A percentile compares a stretch with the other conserved stretches of the same genome.
Evolutionary conservation across 2,329 filamentous ascomycete genomes (phyloP).

Genomic region (Microdochium paspali): DNA sequence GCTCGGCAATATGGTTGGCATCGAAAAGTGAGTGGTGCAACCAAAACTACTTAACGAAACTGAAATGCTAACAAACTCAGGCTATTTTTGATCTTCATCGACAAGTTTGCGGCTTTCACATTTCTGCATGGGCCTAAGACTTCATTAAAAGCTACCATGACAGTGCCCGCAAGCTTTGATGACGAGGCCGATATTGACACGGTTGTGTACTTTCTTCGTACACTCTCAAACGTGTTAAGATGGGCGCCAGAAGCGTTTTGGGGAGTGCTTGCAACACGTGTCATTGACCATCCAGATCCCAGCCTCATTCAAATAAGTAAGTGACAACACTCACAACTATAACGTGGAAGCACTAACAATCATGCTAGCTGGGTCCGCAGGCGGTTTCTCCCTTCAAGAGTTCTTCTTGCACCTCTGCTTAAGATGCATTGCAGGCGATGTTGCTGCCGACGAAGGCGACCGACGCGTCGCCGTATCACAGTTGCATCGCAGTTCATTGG

Average conservation of each 20-base stretch:
- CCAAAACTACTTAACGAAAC: not conserved
- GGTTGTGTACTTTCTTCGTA: constrained; percentile 69
- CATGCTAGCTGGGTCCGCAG: constrained; percentile 37
- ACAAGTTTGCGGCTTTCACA: constrained; percentile 44
- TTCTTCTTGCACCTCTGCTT: constrained; percentile 60
- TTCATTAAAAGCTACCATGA: constrained; percentile 12
- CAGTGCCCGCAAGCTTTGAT: constrained; percentile 24
- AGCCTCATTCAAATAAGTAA: constrained; percentile 40
- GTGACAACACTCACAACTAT: constrained; percentile 19
- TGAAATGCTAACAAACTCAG: constrained; percentile 22
- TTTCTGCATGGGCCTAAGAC: constrained; percentile 33
- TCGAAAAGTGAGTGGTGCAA: constrained; percentile 44
- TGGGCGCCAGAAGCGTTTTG: constrained; percentile 62
- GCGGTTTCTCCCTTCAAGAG: constrained; percentile 53
- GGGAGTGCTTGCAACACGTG: constrained; percentile 58
- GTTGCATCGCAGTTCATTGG: constrained; percentile 62
- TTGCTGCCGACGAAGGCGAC: constrained; percentile 22
- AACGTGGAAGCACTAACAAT: no score
- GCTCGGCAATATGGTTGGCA: constrained; percentile 59
- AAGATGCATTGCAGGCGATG: constrained; percentile 43
- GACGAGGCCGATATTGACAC: constrained; percentile 63
- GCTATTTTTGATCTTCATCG: constrained; percentile 50
- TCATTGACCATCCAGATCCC: constrained; percentile 35
- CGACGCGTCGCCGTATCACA: constrained; percentile 46
- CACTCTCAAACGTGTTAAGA: constrained; percentile 62